Conservation (phyloP, 2,329 filamentous ascomycete genomes). For the Sclerotinia borealis region DNA sequence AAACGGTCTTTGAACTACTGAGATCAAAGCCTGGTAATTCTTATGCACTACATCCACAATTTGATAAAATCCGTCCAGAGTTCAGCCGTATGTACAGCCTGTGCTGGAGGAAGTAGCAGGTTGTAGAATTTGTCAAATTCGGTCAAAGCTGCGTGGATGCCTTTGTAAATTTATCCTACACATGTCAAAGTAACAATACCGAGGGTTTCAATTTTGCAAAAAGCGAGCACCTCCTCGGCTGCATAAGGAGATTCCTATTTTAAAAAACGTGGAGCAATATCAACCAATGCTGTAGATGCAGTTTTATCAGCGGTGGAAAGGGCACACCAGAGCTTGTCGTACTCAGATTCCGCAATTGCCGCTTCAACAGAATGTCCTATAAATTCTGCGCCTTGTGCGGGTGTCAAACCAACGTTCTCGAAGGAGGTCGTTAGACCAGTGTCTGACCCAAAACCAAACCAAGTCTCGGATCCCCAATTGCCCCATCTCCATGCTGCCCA, state of each 20-base stretch:
- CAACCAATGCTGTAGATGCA: background rate
- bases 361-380: background rate
- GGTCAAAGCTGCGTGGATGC: background rate
- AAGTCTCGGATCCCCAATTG: background rate
- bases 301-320: background rate
- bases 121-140: background rate
- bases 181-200: background rate
- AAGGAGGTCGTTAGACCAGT: too few species aligned
- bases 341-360: too few species aligned
- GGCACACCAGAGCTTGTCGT: too few species aligned
- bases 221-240: background rate
- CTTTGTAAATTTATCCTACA: background rate
- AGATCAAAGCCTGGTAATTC: too few species aligned
- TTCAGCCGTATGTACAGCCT: background rate
- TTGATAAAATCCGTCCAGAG: background rate
- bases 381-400: too few species aligned
- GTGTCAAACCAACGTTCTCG: background rate
- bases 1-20: too few species aligned
- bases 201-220: background rate
- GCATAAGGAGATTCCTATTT: background rate
- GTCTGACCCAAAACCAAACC: too few species aligned
- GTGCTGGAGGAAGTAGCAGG: background rate
- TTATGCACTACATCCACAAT: background rate
- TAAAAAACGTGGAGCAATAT: too few species aligned
- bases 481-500: constrained; percentile 37